A percentile compares a stretch with the other conserved stretches of the same genome.
Conservation (phyloP, 441 rosid genomes). For the Melastoma candidum region DNA sequence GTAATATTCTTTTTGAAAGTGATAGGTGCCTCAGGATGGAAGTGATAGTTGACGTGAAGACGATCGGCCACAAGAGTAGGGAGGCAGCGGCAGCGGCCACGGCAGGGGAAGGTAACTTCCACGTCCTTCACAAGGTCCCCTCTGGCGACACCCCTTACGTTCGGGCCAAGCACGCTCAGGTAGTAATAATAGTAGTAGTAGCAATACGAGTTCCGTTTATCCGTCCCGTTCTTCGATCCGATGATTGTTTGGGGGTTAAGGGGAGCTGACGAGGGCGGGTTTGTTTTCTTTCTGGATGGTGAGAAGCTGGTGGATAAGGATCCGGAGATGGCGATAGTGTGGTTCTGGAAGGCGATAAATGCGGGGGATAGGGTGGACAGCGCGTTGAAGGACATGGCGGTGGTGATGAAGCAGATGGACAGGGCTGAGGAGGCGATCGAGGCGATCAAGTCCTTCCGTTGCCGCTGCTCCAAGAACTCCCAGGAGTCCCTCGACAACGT, state of each 20-base stretch:
- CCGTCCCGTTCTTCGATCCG: too few species aligned
- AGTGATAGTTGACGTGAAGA: too few species aligned
- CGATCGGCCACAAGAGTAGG: too few species aligned
- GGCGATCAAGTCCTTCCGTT: conserved; percentile 22
- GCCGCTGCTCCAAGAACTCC: conserved; percentile 50
- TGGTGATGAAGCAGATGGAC: conserved; percentile 58
- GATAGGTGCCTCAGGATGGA: too few species aligned
- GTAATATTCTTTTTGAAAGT: too few species aligned
- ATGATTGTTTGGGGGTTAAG: background rate
- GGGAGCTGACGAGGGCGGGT: background rate
- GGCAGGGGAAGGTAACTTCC: conserved; percentile 2
- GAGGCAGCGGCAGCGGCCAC: too few species aligned
- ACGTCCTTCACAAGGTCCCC: conserved; percentile 47
- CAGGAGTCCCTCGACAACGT: conserved; percentile 68
- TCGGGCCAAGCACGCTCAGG: conserved; percentile 65
- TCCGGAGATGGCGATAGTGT: conserved; percentile 61
- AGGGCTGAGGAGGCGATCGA: conserved; percentile 52
- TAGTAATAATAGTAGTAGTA: conserved; percentile 1
- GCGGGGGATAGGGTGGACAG: conserved; percentile 41
- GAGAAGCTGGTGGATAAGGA: conserved; percentile 69
- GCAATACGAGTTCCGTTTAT: background rate
- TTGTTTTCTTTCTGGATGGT: background rate
- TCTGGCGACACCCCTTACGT: conserved; percentile 65
- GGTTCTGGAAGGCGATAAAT: conserved; percentile 54
- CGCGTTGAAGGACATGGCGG: conserved; percentile 65